phyloP scores from a whole-genome alignment of 257 asterid genomes.

The Solanum virginianum region DNA sequence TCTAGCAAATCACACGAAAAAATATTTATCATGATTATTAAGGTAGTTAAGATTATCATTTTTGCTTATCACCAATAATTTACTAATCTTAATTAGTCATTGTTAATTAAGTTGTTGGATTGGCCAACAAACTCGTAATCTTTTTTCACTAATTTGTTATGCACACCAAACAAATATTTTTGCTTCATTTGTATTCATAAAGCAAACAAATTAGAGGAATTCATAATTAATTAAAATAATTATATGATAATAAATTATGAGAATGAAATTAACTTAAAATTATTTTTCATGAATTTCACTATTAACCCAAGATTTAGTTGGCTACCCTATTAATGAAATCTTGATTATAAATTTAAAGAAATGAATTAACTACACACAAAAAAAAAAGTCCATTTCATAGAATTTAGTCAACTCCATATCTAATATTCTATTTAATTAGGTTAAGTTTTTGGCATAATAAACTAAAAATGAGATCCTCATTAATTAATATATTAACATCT shows the following conservation, averaged over 20 bases:
- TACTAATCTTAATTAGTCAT: background rate
- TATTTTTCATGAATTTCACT: background rate
- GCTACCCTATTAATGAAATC: background rate
- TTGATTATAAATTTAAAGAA: background rate
- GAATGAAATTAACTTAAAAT: background rate
- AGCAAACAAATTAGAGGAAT: background rate
- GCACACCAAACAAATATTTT: background rate
- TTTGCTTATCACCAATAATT: background rate
- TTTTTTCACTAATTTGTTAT: background rate
- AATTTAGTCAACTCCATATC: background rate
- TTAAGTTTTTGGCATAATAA: background rate
- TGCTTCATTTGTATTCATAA: background rate
- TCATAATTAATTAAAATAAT: background rate
- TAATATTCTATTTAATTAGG: background rate
- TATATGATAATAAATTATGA: background rate
- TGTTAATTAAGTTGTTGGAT: background rate
- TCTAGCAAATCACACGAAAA: too few relatives aligned
- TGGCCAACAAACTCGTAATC: background rate
- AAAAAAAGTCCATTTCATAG: background rate
- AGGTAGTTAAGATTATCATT: too few relatives aligned
- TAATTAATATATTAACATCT: background rate
- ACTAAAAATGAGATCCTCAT: background rate
- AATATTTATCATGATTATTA: too few relatives aligned
- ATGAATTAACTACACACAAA: background rate
- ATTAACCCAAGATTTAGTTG: background rate